Evolutionary conservation across 2,329 filamentous ascomycete genomes (phyloP), one percentile per base, ranked within the genome.

Genomic region (Penicillium digitatum): DNA sequence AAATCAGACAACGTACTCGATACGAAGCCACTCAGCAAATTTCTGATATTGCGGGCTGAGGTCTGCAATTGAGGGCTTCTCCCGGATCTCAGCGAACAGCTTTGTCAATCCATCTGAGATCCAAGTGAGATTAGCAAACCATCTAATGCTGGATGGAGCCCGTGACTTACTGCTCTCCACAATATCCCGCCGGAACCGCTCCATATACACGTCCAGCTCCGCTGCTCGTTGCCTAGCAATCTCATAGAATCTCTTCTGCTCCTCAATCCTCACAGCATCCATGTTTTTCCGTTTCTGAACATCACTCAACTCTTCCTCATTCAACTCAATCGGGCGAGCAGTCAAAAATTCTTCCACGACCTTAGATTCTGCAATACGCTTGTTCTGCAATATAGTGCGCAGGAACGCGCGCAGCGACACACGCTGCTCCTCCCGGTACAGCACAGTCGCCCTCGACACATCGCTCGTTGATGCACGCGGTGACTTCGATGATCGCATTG

Each of bases 131-230:
- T 45, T 42, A 43, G 57, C 62, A 24, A 61, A 53, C 46, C 18
- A 34, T n/a, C 8, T 22, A 29, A 10, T 78, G 10, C 3, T 16
- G 29, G 38, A 54, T 85, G 11, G 34, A 20, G 26, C 20, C 20
- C 8, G 24, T 9, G 12, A 77, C 86, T 74, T 74, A 90, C 86
- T 95, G 76, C 77, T 79, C 70, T 88, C 85, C 24, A 88, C 84
- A 62, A 88, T 86, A 57, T 86, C 83, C 59, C 82, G 76, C 44
- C 85, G 78, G 71, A 88, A 88, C 57, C 82, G 82, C 74, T 99
- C 94, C 94, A 99, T 99, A 71, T 97, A 96, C 24, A 95, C 89
- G 73, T 99, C 94, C 48, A 99, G 80, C 68, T 97, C 94, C 5
- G 89, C 88, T 1, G 94, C 94, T 61, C 94, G 85, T 72, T 91